Conservation (phyloP, 371 early-diverging fungal genomes). For the Apophysomyces trapeziformis region DNA sequence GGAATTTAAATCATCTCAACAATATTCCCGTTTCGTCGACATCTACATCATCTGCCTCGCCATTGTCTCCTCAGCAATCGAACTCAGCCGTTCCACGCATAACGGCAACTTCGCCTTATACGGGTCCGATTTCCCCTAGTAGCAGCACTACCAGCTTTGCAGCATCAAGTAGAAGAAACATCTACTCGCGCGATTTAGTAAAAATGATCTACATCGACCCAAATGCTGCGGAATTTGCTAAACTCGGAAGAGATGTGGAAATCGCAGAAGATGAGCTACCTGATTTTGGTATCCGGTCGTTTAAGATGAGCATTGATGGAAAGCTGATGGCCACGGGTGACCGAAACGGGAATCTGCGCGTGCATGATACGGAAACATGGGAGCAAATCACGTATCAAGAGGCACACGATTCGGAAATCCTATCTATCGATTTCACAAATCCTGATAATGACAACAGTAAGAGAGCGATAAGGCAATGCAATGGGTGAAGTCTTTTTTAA, state of each 20-base stretch:
- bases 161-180: slow-evolving; percentile 46
- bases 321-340: slow-evolving; percentile 78
- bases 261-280: slow-evolving; percentile 43
- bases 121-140: slow-evolving; percentile 26
- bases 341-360: slow-evolving; percentile 74
- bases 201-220: slow-evolving; percentile 64
- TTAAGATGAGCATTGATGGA: slow-evolving; percentile 74
- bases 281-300: slow-evolving; percentile 72
- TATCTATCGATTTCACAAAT: slow-evolving; percentile 75
- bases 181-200: slow-evolving; percentile 64
- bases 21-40: slow-evolving; percentile 23
- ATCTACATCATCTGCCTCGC: slow-evolving; percentile 23
- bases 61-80: slow-evolving; percentile 14
- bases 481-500: background rate
- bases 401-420: slow-evolving; percentile 85
- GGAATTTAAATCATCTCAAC: slow-evolving; percentile 65
- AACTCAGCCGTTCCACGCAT: slow-evolving; percentile 14
- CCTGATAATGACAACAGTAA: slow-evolving; percentile 26
- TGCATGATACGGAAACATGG: slow-evolving; percentile 65
- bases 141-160: slow-evolving; percentile 29
- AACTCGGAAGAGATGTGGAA: slow-evolving; percentile 36
- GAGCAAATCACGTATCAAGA: slow-evolving; percentile 70
- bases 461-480: background rate
- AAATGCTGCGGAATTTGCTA: slow-evolving; percentile 48
- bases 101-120: background rate